Conservation (phyloP, 2,329 filamentous ascomycete genomes). For the Trichoderma simmonsii region DNA sequence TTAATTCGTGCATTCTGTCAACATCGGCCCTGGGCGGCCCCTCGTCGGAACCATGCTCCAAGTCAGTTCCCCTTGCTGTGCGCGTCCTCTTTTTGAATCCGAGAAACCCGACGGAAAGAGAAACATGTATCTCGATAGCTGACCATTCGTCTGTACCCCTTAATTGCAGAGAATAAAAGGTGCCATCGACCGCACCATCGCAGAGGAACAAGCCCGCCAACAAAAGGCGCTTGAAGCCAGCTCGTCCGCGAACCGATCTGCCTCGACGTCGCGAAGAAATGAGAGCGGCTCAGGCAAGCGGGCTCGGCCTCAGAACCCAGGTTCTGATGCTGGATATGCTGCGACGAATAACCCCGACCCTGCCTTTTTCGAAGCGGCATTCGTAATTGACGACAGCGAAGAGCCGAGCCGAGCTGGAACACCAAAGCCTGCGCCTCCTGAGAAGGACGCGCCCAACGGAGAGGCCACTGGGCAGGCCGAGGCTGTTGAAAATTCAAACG, state of each 20-base stretch:
- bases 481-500: slow-evolving; percentile 25
- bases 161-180: slow-evolving; percentile 70
- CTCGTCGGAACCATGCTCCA: slow-evolving; percentile 30
- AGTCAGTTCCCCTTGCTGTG: slow-evolving; percentile 24
- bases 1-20: not conserved
- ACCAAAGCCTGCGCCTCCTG: slow-evolving; percentile 43
- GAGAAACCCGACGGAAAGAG: not conserved
- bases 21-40: not conserved
- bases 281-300: slow-evolving; percentile 33
- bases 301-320: slow-evolving; percentile 40
- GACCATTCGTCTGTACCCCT: not conserved
- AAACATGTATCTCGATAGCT: not conserved
- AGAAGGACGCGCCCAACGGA: slow-evolving; percentile 31
- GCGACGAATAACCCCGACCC: slow-evolving; percentile 65
- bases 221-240: slow-evolving; percentile 53
- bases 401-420: slow-evolving; percentile 60
- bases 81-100: not conserved
- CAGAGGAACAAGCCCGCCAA: slow-evolving; percentile 85
- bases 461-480: slow-evolving; percentile 21
- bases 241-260: slow-evolving; percentile 41
- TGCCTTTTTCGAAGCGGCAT: slow-evolving; percentile 80
- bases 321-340: slow-evolving; percentile 38
- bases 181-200: slow-evolving; percentile 81
- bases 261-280: slow-evolving; percentile 39
- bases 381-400: slow-evolving; percentile 82